These are phyloP conservation scores for Thraustochytrium sp. DNA, from an alignment of 352 stramenopile species.

Conservation along the genomic window DNA sequence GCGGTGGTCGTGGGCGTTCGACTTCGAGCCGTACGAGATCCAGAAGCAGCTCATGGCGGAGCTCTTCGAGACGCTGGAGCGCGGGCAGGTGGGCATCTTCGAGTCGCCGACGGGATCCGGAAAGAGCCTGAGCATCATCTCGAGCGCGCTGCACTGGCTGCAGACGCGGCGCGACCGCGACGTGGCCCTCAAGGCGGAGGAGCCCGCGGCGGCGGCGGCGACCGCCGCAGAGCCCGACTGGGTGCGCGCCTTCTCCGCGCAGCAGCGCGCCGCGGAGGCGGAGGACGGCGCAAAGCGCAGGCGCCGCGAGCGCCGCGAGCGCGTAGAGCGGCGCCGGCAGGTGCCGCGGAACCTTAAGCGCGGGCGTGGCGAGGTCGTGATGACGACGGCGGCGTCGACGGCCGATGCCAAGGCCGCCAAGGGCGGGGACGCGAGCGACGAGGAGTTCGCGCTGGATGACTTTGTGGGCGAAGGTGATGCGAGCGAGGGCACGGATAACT, in stretches of 20 bases:
- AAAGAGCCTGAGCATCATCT: constrained; percentile 84
- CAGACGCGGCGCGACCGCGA: constrained; percentile 38
- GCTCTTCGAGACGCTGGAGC: constrained; percentile 71
- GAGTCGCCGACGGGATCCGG: constrained; percentile 83
- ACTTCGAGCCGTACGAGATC: constrained; percentile 79
- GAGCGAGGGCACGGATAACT: neutral
- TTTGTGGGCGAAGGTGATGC: neutral
- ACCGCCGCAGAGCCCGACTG: constrained; percentile 34
- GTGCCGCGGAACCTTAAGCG: no score
- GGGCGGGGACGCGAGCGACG: neutral
- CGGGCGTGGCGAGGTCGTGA: no score
- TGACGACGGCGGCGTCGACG: no score
- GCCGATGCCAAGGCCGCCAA: no score
- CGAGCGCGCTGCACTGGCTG: constrained; percentile 73
- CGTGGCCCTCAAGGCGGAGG: neutral
- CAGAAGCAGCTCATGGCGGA: constrained; percentile 77
- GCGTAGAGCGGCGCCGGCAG: neutral
- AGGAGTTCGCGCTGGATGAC: neutral
- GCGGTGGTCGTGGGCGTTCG: constrained; percentile 55
- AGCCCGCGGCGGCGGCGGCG: constrained; percentile 57
- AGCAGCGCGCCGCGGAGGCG: neutral
- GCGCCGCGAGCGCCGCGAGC: neutral
- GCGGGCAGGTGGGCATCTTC: constrained; percentile 75
- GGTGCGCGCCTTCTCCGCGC: neutral
- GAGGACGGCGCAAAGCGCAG: neutral